Evolutionary conservation across 345 rosid genomes (phyloP), one percentile per base, ranked within the genome.

Genomic region (Combretum micranthum): DNA sequence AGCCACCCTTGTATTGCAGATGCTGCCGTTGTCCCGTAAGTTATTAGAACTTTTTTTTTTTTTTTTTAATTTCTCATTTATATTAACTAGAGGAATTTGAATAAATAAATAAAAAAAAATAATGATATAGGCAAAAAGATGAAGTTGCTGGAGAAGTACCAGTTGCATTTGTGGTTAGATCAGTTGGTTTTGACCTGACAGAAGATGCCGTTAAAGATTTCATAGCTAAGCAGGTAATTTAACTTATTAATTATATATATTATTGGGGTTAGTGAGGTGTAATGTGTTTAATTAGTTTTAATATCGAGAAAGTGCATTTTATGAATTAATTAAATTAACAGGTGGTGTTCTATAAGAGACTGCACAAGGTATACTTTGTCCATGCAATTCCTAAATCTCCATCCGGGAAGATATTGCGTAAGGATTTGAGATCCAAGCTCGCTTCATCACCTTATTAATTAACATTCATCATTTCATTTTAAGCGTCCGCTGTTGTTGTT

Each of bases 1-100:
- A 73, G 62, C 70, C 94, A 91, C 53, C 73, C 87, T 19, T 79
- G 75, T 16, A 80, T 91, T 52, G 83, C 80, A 0, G 98, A 91
- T 57, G 98, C 98, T 0, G 98, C 95, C 15, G 98, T 91, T 59
- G 92, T 91, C 58, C 91, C 88, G 94, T 87, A 77, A 71, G 97
- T 44, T n/a, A 37, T 47, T 48, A 58, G 39, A 58, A n/a, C n/a
- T n/a, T n/a, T n/a, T n/a, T n/a, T n/a, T n/a, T n/a, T n/a, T n/a
- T n/a, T n/a, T n/a, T n/a, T n/a, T n/a, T n/a, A n/a, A n/a, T n/a
- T n/a, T n/a, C n/a, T n/a, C n/a, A n/a, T n/a, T n/a, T n/a, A n/a
- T n/a, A n/a, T n/a, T n/a, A n/a, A n/a, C n/a, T n/a, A n/a, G n/a
- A n/a, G n/a, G n/a, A n/a, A n/a, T n/a, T n/a, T 1, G 12, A 13